phyloP scores from a whole-genome alignment of 1,139 yeast species.

The Geotrichum cucujoidarum region DNA sequence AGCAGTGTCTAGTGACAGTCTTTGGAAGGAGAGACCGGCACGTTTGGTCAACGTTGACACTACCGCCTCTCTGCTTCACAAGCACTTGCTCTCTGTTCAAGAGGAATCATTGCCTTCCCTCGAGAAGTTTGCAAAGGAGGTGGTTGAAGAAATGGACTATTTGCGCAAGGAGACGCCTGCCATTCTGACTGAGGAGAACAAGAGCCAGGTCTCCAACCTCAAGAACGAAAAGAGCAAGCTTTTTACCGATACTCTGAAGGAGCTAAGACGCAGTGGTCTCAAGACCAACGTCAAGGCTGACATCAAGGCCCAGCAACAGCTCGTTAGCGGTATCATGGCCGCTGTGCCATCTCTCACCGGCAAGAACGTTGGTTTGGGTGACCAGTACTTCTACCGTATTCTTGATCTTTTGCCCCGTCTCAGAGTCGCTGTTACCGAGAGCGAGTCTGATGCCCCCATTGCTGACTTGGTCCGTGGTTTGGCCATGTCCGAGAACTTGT shows the following conservation, averaged over 20 bases:
- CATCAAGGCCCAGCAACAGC: constrained; percentile 54
- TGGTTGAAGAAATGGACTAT: constrained; percentile 55
- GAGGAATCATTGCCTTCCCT: constrained; percentile 39
- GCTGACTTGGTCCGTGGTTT: constrained; percentile 71
- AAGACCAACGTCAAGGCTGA: constrained; percentile 62
- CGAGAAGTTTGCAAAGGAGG: constrained; percentile 50
- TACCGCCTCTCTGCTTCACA: constrained; percentile 35
- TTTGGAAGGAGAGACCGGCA: constrained; percentile 54
- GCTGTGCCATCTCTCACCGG: constrained; percentile 46
- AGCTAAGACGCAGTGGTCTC: constrained; percentile 69
- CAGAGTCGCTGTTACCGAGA: constrained; percentile 53
- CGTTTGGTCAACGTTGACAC: constrained; percentile 48
- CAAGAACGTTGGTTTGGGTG: constrained; percentile 45
- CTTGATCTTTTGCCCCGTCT: constrained; percentile 78
- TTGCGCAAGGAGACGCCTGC: constrained; percentile 75
- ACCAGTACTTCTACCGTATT: constrained; percentile 59
- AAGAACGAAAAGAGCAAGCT: constrained; percentile 75
- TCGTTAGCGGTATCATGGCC: constrained; percentile 60
- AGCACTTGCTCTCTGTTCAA: constrained; percentile 20
- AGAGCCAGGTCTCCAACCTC: constrained; percentile 65
- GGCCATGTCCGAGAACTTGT: constrained; percentile 71
- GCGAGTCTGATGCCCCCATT: constrained; percentile 69
- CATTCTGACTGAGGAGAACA: constrained; percentile 63
- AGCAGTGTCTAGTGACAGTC: constrained; percentile 33
- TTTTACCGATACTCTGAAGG: constrained; percentile 70